Evolutionary conservation across 495 filamentous ascomycete genomes (phyloP), one percentile per base, ranked within the genome.

Genomic region (Penicillium salamii): DNA sequence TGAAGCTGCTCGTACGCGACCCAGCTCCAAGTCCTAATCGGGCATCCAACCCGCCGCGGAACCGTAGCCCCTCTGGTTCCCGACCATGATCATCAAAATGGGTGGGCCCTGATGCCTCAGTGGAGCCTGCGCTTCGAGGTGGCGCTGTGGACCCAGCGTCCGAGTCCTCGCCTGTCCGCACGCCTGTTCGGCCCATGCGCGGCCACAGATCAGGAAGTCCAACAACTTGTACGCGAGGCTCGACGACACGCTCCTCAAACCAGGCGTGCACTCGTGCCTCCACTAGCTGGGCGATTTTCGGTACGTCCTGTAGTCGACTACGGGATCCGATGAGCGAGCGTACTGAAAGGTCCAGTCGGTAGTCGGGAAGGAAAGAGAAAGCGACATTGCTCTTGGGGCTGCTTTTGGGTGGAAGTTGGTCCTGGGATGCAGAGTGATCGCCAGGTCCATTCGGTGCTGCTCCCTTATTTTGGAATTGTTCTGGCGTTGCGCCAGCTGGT

Each of bases 161-260:
- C 1, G 66, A 70, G 36, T 77, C 74, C 19, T 75, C 74, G 32
- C 71, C 70, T 1, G 69, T 64, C 24, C 74, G 53, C 5, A 77
- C 71, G 7, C 72, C 71, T 19, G 74, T 77, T 21, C 72, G 46
- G 15, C 74, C 72, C 74, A 75, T 97, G 41, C 95, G 74, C 7
- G 95, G 93, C 93, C 93, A 98, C 46, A 98, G 70, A 62, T 89
- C 93, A 6, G 93, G 93, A 20, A 98, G 71, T 7, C 88, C 90
- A 31, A 98, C 92, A 45, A 97, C 90, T 62, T 98, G 93, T 52
- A 98, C 96, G 19, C 90, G 79, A 8, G 93, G 93, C 70, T 97
- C 93, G 2, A 98, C 93, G 46, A 88, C 90, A 24, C 93, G 83
- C 61, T 97, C 93, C 63, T 98, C 93, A 56, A 98, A 96, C 93